Base-by-base conservation (phyloP, 2,329 filamentous ascomycete species). In the Clathrospora elynae region DNA sequence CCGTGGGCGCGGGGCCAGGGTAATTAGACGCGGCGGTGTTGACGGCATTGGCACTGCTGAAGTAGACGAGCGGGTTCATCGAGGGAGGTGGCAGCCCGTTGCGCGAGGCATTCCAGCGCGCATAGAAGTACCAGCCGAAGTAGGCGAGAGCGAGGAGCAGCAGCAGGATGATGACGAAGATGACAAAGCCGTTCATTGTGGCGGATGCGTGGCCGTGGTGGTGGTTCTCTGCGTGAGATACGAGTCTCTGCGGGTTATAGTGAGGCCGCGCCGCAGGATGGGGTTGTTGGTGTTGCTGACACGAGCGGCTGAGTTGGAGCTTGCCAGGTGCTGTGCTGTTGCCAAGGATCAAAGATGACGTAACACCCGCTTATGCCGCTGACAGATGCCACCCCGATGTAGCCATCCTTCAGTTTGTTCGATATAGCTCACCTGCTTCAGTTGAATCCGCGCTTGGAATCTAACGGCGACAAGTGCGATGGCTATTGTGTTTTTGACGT, bases 61-160 rank as follows among this genome's bases (percentile, higher is more conserved):
- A 92, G 39, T 88, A 88, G 57, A 89, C 81, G 39, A 86, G 71
- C 37, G 88, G 88, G 62, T 90, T 82, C 44, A 86, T 72, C 8
- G 81, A 78, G 2, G 88, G 88, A 20, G 85, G 81, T 4, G 88
- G 87, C 6, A 92, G 83, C 43, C 89, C 89, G 41, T 90, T 79
- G 64, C 83, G 82, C 49, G 84, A 79, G 35, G 88, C 88, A 59
- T 85, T 85, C 58, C 86, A 76, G 62, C 88, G 86, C 19, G 84
- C 83, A 63, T 85, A 90, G 61, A 83, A 71, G 47, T 90, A 73
- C 84, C 86, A 92, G 62, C 79, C 84, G 42, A 79, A 71, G 43
- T 74, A 83, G 60, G 88, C 67, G 61, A 87, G 22, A 57, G 87
- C 65, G 43, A 55, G 36, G 57, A 90, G 73, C 55, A 89, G 59